Evolutionary conservation across 225 moss, liverwort and hornwort genomes (phyloP).

Genomic region (Straminergon stramineum): DNA sequence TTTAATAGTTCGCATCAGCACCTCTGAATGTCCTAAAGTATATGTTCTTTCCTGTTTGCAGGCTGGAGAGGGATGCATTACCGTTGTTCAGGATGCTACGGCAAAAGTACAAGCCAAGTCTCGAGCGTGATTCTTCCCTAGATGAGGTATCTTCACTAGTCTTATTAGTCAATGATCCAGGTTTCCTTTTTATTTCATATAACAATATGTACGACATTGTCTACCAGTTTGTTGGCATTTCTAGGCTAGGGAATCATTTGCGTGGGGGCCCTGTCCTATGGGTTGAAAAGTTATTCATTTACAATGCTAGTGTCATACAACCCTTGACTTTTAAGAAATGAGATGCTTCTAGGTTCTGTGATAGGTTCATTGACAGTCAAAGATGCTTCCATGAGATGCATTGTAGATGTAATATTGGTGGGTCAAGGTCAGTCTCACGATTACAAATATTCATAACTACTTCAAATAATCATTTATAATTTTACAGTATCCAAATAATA

Average conservation of each 20-base stretch:
- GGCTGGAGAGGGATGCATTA: slow-evolving; percentile 89
- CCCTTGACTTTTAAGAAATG: neutral
- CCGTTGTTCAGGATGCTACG: slow-evolving; percentile 87
- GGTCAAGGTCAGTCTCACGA: neutral
- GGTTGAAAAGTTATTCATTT: neutral
- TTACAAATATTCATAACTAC: neutral
- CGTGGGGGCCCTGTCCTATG: neutral
- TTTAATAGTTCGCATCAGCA: neutral
- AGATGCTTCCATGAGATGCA: neutral
- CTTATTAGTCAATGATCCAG: neutral
- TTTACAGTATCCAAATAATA: neutral
- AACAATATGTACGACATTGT: neutral
- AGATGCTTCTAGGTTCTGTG: neutral
- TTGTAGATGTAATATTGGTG: neutral
- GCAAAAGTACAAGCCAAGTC: slow-evolving; percentile 89
- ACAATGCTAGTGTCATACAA: neutral
- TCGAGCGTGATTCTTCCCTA: slow-evolving; percentile 81
- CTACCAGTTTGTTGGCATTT: neutral
- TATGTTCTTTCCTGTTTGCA: slow-evolving; percentile 5
- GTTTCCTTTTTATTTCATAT: neutral
- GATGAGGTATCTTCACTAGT: slow-evolving; percentile 59
- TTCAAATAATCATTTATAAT: neutral
- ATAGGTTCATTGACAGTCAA: neutral
- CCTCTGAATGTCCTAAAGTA: neutral
- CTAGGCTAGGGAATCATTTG: neutral